A percentile compares a stretch with the other conserved stretches of the same genome.
phyloP scores from a whole-genome alignment of 2,329 filamentous ascomycete genomes.

The Epichloe brachyelytri region DNA sequence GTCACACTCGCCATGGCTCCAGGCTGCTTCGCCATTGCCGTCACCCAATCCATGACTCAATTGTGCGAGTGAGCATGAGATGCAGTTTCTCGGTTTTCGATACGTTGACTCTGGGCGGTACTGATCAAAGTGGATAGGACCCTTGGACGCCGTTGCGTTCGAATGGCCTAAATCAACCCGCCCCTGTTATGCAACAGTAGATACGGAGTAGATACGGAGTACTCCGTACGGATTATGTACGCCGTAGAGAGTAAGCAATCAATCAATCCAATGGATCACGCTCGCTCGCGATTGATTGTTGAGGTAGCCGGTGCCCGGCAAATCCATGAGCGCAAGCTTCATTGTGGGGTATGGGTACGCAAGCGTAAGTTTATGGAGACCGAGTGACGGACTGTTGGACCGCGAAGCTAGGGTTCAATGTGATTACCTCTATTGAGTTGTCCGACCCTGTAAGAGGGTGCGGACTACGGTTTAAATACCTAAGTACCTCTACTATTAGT shows the following conservation, averaged over 20 bases:
- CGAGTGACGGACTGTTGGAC: neutral
- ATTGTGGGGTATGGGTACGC: conserved; percentile 14
- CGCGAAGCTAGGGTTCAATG: no score
- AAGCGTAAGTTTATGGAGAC: neutral
- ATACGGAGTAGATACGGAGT: no score
- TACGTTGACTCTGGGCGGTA: neutral
- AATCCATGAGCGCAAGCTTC: conserved; percentile 3
- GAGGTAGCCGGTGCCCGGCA: conserved; percentile 9
- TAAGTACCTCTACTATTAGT: no score
- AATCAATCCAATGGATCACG: no score
- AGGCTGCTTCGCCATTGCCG: neutral
- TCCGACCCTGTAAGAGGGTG: no score
- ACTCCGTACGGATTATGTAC: no score
- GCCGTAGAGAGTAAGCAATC: no score
- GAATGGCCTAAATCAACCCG: no score
- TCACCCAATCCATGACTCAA: neutral
- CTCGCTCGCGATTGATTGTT: neutral
- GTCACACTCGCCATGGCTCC: no score
- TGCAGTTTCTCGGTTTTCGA: neutral
- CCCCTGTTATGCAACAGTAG: no score
- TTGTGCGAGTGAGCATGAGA: neutral
- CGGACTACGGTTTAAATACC: no score
- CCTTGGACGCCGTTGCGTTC: neutral
- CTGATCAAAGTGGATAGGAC: neutral
- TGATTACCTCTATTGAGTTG: no score